These are phyloP conservation scores for Pyrrhoderma lamaoense DNA, from an alignment of 1,284 basidiomycete genomes.

Conservation along the genomic window DNA sequence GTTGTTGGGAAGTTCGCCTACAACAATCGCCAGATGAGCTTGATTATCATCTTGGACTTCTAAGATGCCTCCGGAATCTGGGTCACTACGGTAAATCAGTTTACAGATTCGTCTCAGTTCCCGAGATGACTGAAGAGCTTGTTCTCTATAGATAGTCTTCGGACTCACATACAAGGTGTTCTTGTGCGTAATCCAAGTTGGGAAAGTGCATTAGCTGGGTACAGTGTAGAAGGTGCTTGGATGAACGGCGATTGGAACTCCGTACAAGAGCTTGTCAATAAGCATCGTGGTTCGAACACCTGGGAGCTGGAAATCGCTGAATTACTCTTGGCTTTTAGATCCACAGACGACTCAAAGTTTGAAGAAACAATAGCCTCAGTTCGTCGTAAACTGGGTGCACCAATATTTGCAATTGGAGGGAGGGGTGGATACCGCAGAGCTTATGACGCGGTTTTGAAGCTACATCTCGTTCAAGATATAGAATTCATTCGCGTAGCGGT, in stretches of 20 bases:
- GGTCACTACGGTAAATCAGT: conserved; percentile 85
- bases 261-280: conserved; percentile 56
- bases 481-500: conserved; percentile 62
- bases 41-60: conserved; percentile 82
- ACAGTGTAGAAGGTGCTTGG: conserved; percentile 92
- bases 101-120: conserved; percentile 6
- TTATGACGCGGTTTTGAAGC: conserved; percentile 81
- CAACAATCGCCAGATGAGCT: conserved; percentile 89
- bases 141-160: conserved; percentile 79
- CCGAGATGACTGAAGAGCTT: conserved; percentile 7
- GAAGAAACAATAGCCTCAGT: conserved; percentile 54
- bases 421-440: conserved; percentile 72
- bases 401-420: conserved; percentile 74
- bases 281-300: conserved; percentile 37
- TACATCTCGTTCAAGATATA: conserved; percentile 88
- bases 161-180: conserved; percentile 92
- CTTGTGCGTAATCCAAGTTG: conserved; percentile 83
- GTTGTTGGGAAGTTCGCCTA: conserved; percentile 98
- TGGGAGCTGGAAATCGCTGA: conserved; percentile 76
- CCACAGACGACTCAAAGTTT: conserved; percentile 41
- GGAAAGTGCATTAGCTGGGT: conserved; percentile 73
- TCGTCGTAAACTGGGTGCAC: conserved; percentile 71
- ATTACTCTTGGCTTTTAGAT: conserved; percentile 75
- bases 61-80: conserved; percentile 88
- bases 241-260: conserved; percentile 93